These are phyloP conservation scores for Nothophaeocryptopus gaeumannii DNA, from an alignment of 2,329 filamentous ascomycete species.

Conservation along the genomic window DNA sequence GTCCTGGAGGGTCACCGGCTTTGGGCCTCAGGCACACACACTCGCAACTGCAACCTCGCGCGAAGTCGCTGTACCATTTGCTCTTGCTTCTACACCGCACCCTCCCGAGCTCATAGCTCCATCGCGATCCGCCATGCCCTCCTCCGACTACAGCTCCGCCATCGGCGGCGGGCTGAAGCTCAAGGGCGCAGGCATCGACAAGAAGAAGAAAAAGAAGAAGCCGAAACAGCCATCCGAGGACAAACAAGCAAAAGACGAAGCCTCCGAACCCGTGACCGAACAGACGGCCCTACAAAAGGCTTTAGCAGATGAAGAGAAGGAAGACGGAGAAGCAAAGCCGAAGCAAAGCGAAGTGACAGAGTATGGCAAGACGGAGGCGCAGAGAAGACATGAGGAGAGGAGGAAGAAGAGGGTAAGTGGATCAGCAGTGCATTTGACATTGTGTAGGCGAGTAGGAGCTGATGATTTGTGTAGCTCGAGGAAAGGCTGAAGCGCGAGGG, in stretches of 20 bases:
- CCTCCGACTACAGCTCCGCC: slow-evolving; percentile 69
- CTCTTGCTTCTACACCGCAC: too few relatives aligned
- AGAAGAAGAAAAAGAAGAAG: slow-evolving; percentile 62
- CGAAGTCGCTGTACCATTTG: too few relatives aligned
- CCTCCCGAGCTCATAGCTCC: background rate
- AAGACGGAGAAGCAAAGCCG: slow-evolving; percentile 16
- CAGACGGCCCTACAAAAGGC: slow-evolving; percentile 28
- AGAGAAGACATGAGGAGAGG: slow-evolving; percentile 76
- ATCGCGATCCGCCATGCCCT: slow-evolving; percentile 54
- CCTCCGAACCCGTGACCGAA: slow-evolving; percentile 26
- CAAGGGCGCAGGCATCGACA: slow-evolving; percentile 69
- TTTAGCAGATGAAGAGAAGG: slow-evolving; percentile 36
- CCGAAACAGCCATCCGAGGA: slow-evolving; percentile 12
- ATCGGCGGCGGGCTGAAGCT: slow-evolving; percentile 77
- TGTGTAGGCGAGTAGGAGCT: too few relatives aligned
- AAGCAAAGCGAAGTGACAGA: slow-evolving; percentile 25
- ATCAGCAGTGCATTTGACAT: background rate
- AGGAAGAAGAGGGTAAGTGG: slow-evolving; percentile 71
- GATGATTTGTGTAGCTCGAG: slow-evolving; percentile 61
- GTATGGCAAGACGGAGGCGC: slow-evolving; percentile 74
- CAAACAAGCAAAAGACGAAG: slow-evolving; percentile 25
- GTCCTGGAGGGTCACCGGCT: too few relatives aligned
- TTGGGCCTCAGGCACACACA: too few relatives aligned
- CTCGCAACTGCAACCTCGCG: too few relatives aligned
- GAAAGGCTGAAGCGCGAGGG: slow-evolving; percentile 79